These are phyloP conservation scores for Coniferiporia weirii DNA, from an alignment of 1,284 basidiomycete species.

Conservation along the genomic window DNA sequence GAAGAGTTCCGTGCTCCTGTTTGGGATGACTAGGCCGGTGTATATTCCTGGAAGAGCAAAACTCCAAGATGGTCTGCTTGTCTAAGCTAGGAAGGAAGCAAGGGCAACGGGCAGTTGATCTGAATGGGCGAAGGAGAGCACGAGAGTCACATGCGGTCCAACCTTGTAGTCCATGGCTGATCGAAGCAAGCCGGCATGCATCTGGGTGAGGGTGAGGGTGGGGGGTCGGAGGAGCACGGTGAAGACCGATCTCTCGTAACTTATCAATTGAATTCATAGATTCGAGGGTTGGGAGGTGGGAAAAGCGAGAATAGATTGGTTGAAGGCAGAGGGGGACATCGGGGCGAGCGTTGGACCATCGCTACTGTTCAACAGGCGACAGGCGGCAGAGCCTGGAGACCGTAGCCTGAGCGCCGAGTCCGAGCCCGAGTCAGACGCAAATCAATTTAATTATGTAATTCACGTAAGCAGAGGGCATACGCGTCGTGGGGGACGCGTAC, in stretches of 20 bases:
- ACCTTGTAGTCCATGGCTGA: slow-evolving; percentile 17
- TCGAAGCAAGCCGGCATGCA: slow-evolving; percentile 14
- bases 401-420: too few relatives aligned
- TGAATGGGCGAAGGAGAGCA: slow-evolving; percentile 20
- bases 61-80: neutral
- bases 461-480: neutral
- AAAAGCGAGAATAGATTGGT: too few relatives aligned
- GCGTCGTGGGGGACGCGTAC: neutral
- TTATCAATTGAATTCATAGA: neutral
- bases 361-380: too few relatives aligned
- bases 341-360: too few relatives aligned
- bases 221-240: slow-evolving; percentile 15
- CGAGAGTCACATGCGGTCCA: slow-evolving; percentile 22
- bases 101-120: slow-evolving; percentile 11
- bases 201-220: slow-evolving; percentile 13
- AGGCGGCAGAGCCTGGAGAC: too few relatives aligned
- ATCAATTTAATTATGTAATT: neutral
- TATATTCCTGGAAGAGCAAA: too few relatives aligned
- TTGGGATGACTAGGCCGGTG: too few relatives aligned
- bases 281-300: neutral
- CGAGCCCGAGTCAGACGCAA: too few relatives aligned
- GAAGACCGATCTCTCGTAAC: neutral
- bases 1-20: too few relatives aligned
- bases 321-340: too few relatives aligned
- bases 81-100: slow-evolving; percentile 4